phyloP scores from a whole-genome alignment of 2,329 filamentous ascomycete species.

The Ascochyta koolunga region DNA sequence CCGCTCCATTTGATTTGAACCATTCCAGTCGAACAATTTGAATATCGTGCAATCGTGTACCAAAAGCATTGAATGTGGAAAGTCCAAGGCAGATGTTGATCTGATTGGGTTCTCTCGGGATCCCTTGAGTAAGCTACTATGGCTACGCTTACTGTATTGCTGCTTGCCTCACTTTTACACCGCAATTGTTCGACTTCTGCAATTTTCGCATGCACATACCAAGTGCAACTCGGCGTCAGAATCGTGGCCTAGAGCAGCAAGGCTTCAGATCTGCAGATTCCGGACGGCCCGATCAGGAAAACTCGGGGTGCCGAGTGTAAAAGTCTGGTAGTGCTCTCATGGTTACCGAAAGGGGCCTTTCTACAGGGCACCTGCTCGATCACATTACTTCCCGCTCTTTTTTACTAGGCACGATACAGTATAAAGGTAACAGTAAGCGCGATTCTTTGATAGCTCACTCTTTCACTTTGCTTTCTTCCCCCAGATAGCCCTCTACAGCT shows the following conservation, averaged over 20 bases:
- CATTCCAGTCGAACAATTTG: constrained; percentile 1
- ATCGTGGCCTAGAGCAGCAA: background rate
- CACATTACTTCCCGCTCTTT: constrained; percentile 4
- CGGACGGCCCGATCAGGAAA: constrained; percentile 13
- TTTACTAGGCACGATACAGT: background rate
- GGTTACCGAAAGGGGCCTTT: constrained; percentile 5
- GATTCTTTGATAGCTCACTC: background rate
- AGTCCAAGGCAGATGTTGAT: background rate
- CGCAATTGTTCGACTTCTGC: constrained; percentile 7
- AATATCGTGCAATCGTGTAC: background rate
- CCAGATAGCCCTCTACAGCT: background rate
- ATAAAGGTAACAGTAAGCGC: constrained; percentile 9
- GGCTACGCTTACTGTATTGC: constrained; percentile 4
- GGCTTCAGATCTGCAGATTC: constrained; percentile 1
- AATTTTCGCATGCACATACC: background rate
- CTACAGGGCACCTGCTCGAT: constrained; percentile 7
- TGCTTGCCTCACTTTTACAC: constrained; percentile 15
- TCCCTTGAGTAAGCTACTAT: constrained; percentile 6
- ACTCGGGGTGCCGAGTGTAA: constrained; percentile 11
- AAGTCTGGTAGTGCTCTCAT: constrained; percentile 10
- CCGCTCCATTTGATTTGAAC: constrained; percentile 3
- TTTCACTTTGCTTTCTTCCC: background rate
- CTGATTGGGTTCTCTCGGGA: constrained; percentile 5
- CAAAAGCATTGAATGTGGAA: constrained; percentile 5
- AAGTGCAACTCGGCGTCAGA: background rate